Conservation (phyloP, 306 rosid genomes). For the Carpinus fangiana region DNA sequence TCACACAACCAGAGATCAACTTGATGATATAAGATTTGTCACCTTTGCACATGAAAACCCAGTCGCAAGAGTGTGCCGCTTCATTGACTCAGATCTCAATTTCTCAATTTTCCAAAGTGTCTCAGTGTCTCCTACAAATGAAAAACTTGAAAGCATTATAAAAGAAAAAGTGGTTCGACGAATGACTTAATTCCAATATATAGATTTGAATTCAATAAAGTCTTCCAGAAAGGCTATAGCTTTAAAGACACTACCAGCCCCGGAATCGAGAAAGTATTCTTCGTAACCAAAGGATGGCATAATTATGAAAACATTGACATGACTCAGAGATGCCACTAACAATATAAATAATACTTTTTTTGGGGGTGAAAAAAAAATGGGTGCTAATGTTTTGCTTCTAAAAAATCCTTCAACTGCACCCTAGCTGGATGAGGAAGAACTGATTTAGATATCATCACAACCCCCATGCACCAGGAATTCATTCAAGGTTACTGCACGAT, state of each 20-base stretch:
- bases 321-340: background rate
- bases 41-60: slow-evolving; percentile 91
- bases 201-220: no score
- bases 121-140: slow-evolving; percentile 60
- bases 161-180: background rate
- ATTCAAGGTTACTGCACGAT: background rate
- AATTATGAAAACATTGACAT: slow-evolving; percentile 9
- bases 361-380: background rate
- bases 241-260: no score
- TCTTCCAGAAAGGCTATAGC: no score
- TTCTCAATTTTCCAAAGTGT: slow-evolving; percentile 76
- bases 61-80: slow-evolving; percentile 64
- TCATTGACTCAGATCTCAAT: slow-evolving; percentile 65
- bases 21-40: slow-evolving; percentile 1
- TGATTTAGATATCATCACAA: background rate
- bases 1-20: slow-evolving; percentile 5
- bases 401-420: background rate
- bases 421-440: background rate
- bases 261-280: background rate
- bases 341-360: background rate
- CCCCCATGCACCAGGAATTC: background rate
- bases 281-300: slow-evolving; percentile 14
- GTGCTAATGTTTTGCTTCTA: background rate
- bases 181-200: background rate
- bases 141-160: slow-evolving; percentile 30